A percentile compares a stretch with the other conserved stretches of the same genome.
These are phyloP conservation scores for Cucumis cinereus DNA, from an alignment of 306 rosid genomes.

Conservation along the genomic window DNA sequence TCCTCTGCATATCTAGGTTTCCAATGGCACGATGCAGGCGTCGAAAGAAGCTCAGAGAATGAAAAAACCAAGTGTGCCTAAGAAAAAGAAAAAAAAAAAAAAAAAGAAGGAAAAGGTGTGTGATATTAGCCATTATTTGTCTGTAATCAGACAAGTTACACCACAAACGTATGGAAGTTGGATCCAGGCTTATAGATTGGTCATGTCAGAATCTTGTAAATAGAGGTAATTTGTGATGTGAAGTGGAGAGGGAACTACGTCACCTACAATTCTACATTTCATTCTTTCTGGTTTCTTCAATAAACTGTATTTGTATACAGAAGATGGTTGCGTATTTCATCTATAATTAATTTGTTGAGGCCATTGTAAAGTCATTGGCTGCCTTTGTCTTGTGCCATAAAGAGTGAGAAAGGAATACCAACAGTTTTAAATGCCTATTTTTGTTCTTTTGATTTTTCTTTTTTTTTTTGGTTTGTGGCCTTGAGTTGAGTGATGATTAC, in stretches of 20 bases:
- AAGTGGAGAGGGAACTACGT: background rate
- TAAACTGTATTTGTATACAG: background rate
- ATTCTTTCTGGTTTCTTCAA: conserved; percentile 1
- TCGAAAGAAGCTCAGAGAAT: background rate
- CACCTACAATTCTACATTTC: background rate
- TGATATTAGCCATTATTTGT: background rate
- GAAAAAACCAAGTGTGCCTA: background rate
- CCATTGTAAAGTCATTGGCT: conserved; percentile 3
- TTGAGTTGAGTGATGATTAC: background rate
- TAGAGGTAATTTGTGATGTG: conserved; percentile 5
- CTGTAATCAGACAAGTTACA: background rate
- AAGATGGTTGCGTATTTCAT: background rate
- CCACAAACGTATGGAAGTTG: background rate
- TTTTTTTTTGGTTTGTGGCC: background rate
- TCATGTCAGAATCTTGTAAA: background rate
- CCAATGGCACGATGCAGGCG: background rate
- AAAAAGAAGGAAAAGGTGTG: background rate
- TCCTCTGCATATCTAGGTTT: background rate
- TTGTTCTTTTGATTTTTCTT: background rate
- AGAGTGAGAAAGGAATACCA: background rate
- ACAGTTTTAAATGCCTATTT: background rate
- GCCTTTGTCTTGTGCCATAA: conserved; percentile 3
- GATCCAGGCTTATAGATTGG: background rate
- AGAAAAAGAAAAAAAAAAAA: background rate
- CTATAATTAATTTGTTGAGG: conserved; percentile 1